Evolutionary conservation across 2,329 filamentous ascomycete genomes (phyloP).

Genomic region (Nakataea oryzae): DNA sequence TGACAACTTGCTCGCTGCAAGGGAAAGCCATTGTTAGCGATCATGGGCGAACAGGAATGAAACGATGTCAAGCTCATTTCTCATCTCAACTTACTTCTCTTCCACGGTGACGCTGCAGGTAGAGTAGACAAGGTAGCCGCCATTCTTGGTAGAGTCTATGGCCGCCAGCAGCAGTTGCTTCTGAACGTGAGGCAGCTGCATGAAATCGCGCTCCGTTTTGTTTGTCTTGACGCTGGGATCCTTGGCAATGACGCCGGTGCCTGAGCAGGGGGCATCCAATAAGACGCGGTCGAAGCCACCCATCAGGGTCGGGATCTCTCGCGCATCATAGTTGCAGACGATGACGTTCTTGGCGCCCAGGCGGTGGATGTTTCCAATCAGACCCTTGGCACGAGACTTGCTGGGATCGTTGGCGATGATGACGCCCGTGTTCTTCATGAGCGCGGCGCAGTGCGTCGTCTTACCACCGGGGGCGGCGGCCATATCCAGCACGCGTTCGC

Average conservation of each 20-base stretch:
- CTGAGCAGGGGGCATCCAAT: constrained; percentile 90
- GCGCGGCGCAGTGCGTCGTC: constrained; percentile 87
- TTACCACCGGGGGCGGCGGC: constrained; percentile 93
- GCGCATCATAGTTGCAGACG: constrained; percentile 90
- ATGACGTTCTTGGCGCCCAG: constrained; percentile 88
- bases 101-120: constrained; percentile 93
- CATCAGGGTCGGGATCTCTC: constrained; percentile 88
- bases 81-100: constrained; percentile 41
- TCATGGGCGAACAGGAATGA: neutral
- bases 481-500: constrained; percentile 88
- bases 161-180: constrained; percentile 88
- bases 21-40: constrained; percentile 2
- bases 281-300: constrained; percentile 93
- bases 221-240: constrained; percentile 96
- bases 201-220: constrained; percentile 92
- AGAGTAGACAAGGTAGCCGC: constrained; percentile 92
- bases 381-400: constrained; percentile 86
- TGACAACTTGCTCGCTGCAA: constrained; percentile 40
- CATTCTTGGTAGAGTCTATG: constrained; percentile 91
- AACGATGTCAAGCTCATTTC: neutral
- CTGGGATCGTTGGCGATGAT: constrained; percentile 96
- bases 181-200: constrained; percentile 84
- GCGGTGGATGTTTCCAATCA: constrained; percentile 96
- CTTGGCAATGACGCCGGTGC: constrained; percentile 95
- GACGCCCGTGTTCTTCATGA: constrained; percentile 95